These are phyloP conservation scores for Metschnikowia picachoensis DNA, from an alignment of 805 yeast genomes.

Conservation along the genomic window DNA sequence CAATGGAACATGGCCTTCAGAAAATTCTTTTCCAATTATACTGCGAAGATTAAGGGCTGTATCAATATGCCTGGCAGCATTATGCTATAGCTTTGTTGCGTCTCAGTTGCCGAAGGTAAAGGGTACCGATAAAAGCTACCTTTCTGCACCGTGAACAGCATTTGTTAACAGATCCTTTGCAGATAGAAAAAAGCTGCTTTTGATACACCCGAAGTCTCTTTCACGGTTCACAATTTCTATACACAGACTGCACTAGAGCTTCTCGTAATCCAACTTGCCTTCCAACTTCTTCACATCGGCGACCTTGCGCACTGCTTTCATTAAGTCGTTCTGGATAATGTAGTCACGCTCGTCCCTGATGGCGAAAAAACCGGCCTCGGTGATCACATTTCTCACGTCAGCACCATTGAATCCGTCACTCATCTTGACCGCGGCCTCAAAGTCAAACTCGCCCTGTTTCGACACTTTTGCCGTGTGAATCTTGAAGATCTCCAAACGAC, in stretches of 20 bases:
- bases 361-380: slow-evolving; percentile 99
- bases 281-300: slow-evolving; percentile 95
- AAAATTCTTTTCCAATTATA: no score
- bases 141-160: no score
- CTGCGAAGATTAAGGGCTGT: no score
- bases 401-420: slow-evolving; percentile 99
- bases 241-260: slow-evolving; percentile 46
- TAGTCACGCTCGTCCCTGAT: slow-evolving; percentile 97
- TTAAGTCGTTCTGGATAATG: slow-evolving; percentile 85
- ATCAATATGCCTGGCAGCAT: no score
- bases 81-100: no score
- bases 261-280: slow-evolving; percentile 93
- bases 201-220: no score
- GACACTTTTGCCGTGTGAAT: slow-evolving; percentile 83
- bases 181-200: no score
- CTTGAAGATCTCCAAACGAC: slow-evolving; percentile 89
- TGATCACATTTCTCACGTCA: slow-evolving; percentile 90
- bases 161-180: no score
- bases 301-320: slow-evolving; percentile 98
- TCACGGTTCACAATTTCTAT: no score
- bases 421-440: slow-evolving; percentile 96
- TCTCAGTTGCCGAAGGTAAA: no score
- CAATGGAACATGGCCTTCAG: no score
- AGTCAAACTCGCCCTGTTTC: slow-evolving; percentile 94
- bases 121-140: no score